These are phyloP conservation scores for Rhipidocladum racemiflorum DNA, from an alignment of 176 grass and related monocot species.

Conservation along the genomic window DNA sequence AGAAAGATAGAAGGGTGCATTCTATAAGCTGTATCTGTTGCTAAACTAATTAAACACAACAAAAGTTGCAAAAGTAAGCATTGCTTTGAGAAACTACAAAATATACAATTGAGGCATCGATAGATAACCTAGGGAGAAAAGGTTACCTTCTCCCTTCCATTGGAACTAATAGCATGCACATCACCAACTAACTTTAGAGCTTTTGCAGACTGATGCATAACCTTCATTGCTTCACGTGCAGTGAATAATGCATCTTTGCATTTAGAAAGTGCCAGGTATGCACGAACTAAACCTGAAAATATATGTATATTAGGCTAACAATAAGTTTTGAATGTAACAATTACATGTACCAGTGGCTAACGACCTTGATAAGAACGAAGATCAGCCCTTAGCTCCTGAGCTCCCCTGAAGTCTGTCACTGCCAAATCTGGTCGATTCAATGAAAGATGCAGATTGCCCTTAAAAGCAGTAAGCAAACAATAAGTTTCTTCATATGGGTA, in stretches of 20 bases:
- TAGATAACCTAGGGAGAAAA: neutral
- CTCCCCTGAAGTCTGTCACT: slow-evolving; percentile 84
- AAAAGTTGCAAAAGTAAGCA: neutral
- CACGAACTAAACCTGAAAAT: slow-evolving; percentile 68
- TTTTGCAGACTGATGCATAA: slow-evolving; percentile 98
- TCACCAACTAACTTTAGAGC: slow-evolving; percentile 97
- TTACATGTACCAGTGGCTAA: neutral
- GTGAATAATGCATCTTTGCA: slow-evolving; percentile 93
- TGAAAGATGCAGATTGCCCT: slow-evolving; percentile 85
- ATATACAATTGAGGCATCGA: neutral
- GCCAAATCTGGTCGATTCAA: slow-evolving; percentile 86
- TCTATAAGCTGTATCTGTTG: neutral
- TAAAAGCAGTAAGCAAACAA: slow-evolving; percentile 31
- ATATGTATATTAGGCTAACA: slow-evolving; percentile 12
- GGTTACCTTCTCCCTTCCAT: slow-evolving; percentile 92
- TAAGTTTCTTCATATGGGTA: neutral
- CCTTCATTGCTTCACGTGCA: slow-evolving; percentile 93
- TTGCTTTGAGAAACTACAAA: neutral
- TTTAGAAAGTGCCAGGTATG: slow-evolving; percentile 91
- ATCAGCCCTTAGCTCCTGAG: slow-evolving; percentile 89
- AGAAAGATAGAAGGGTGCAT: neutral
- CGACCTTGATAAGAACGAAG: slow-evolving; percentile 98
- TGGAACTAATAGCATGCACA: slow-evolving; percentile 85
- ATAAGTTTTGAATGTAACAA: neutral
- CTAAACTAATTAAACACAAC: neutral